Conservation (phyloP, 805 yeast genomes). For the Myxozyma lipomycoides region DNA sequence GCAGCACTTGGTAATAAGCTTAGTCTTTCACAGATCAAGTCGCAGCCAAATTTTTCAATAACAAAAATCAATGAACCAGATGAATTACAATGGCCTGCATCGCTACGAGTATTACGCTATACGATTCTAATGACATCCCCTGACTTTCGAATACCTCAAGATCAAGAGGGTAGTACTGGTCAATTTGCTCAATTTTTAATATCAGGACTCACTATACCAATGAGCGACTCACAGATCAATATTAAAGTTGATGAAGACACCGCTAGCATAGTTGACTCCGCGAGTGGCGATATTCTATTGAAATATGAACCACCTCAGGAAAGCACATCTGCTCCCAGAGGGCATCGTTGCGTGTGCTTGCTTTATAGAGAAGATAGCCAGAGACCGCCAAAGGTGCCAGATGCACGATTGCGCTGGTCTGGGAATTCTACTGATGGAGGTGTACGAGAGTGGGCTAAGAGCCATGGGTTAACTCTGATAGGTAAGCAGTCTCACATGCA, state of each 20-base stretch:
- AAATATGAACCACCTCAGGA: neutral
- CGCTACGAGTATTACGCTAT: constrained; percentile 1
- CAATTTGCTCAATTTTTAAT: constrained; percentile 16
- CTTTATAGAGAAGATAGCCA: constrained; percentile 15
- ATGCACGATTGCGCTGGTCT: constrained; percentile 9
- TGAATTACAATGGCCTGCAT: neutral
- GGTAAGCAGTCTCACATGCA: constrained; percentile 1
- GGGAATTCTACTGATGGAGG: constrained; percentile 2
- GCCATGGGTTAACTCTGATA: constrained; percentile 8
- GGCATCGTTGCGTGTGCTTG: constrained; percentile 11
- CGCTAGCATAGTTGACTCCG: constrained; percentile 2
- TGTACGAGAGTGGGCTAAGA: constrained; percentile 19
- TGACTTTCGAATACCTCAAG: constrained; percentile 1
- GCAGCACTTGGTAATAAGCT: constrained; percentile 24
- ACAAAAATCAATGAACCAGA: constrained; percentile 17
- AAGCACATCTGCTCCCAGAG: neutral
- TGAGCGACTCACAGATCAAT: neutral
- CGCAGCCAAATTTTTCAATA: constrained; percentile 14
- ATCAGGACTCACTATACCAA: constrained; percentile 9
- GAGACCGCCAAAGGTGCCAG: constrained; percentile 8
- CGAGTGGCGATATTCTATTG: constrained; percentile 4
- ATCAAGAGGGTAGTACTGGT: neutral
- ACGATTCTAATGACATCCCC: constrained; percentile 18
- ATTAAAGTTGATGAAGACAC: neutral
- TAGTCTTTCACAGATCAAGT: neutral